phyloP scores from a whole-genome alignment of 441 rosid genomes.

The Brassica hybrid region DNA sequence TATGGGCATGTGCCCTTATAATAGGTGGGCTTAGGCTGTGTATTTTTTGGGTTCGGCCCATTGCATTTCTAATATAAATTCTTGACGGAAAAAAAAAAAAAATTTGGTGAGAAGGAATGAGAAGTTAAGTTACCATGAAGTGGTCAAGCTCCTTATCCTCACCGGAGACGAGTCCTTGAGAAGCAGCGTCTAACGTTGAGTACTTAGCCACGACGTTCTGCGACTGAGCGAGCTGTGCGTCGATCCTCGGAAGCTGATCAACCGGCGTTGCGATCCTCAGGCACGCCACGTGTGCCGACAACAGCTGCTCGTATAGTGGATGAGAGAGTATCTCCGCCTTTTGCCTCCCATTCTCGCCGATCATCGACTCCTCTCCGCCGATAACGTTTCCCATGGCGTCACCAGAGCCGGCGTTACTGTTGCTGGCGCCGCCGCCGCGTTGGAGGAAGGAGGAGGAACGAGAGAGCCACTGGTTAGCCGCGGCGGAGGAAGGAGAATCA shows the following conservation, averaged over 20 bases:
- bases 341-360: conserved; percentile 58
- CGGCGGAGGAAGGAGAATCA: conserved; percentile 49
- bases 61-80: too few species aligned
- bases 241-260: conserved; percentile 94
- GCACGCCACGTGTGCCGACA: conserved; percentile 89
- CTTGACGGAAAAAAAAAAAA: neutral
- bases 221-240: conserved; percentile 90
- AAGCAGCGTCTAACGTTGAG: conserved; percentile 58
- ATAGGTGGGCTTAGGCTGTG: too few species aligned
- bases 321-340: conserved; percentile 85
- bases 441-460: conserved; percentile 58
- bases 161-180: conserved; percentile 53
- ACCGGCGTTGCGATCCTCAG: conserved; percentile 93
- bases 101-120: conserved; percentile 23
- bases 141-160: conserved; percentile 93
- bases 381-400: conserved; percentile 59
- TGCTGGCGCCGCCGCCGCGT: conserved; percentile 55
- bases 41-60: too few species aligned
- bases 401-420: conserved; percentile 47
- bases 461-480: conserved; percentile 62
- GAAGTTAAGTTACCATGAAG: conserved; percentile 68
- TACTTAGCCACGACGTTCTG: conserved; percentile 87
- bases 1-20: too few species aligned
- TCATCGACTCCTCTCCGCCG: conserved; percentile 44
- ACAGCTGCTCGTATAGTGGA: conserved; percentile 85